A percentile compares a stretch with the other conserved stretches of the same genome.
These are phyloP conservation scores for Suillus brevipes DNA, from an alignment of 768 basidiomycete genomes.

Conservation along the genomic window DNA sequence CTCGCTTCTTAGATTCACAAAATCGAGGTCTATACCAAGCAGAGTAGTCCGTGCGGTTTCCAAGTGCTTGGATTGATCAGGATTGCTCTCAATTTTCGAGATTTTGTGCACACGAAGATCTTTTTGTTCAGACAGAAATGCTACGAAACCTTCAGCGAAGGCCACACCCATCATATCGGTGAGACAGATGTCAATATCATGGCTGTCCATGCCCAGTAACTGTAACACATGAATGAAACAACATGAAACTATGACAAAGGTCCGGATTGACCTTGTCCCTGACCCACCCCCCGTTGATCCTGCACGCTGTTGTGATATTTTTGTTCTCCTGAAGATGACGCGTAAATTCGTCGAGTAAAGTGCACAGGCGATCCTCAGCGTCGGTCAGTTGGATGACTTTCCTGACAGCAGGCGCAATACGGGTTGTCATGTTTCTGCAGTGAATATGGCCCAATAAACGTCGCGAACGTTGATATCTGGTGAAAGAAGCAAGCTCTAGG, in stretches of 20 bases:
- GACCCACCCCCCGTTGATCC: slow-evolving; percentile 98
- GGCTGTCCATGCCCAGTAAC: slow-evolving; percentile 79
- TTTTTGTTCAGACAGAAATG: slow-evolving; percentile 44
- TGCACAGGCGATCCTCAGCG: slow-evolving; percentile 68
- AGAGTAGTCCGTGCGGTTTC: slow-evolving; percentile 90
- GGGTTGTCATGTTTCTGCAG: slow-evolving; percentile 32
- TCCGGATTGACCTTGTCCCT: slow-evolving; percentile 80
- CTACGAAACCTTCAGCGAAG: slow-evolving; percentile 79
- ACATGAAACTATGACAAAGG: slow-evolving; percentile 15
- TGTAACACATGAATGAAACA: slow-evolving; percentile 30
- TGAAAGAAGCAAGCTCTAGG: background rate
- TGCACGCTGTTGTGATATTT: slow-evolving; percentile 62
- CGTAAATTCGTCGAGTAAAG: slow-evolving; percentile 80
- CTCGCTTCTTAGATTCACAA: slow-evolving; percentile 92
- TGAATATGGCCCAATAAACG: slow-evolving; percentile 7
- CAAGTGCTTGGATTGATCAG: slow-evolving; percentile 96
- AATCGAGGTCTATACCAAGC: slow-evolving; percentile 81
- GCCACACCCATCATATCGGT: slow-evolving; percentile 85
- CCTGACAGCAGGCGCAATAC: slow-evolving; percentile 32
- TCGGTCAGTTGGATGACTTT: slow-evolving; percentile 58
- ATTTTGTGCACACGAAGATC: slow-evolving; percentile 47
- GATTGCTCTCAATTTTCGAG: slow-evolving; percentile 87
- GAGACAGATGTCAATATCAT: slow-evolving; percentile 94
- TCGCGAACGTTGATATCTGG: slow-evolving; percentile 4
- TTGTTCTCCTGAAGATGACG: slow-evolving; percentile 51